Base-by-base conservation (phyloP, 495 filamentous ascomycete species). In the Aeminium ludgeri region DNA sequence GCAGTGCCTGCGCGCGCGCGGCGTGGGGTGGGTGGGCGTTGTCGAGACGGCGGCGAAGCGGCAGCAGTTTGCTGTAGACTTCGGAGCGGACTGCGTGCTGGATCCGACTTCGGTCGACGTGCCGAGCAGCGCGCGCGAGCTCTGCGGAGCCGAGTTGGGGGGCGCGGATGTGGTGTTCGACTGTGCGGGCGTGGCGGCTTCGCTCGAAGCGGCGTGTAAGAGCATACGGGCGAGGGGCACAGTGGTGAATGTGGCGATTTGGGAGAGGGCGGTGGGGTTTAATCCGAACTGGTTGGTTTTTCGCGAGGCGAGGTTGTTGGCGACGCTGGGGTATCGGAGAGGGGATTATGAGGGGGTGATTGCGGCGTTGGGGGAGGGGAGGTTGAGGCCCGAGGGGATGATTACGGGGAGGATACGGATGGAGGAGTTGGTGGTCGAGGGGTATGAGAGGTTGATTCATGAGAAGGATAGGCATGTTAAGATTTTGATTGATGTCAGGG, bases 391-490 rank as follows among this genome's bases (percentile, higher is more conserved):
- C 1, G 47, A 43, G 18, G 36, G 36, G 15, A 60, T 60, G 57
- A 59, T 60, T 30, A 60, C 57, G 17, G 38, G 50, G 10, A 44
- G 43, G 36, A 58, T 61, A 6, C 20, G 43, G 28, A 41, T 61
- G 38, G 50, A 59, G n/a, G 38, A 57, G 42, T 15, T 61, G 18
- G 55, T 56, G 10, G 51, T 58, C 35, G 35, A 48, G 28, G 58
- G 58, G 0, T 50, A 59, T 43, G 45, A 50, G 38, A 37, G 51
- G 3, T 43, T 61, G 39, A 56, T 59, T 20, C 50, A 53, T 8
- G 50, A 59, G 34, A 61, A 61, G 48, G 58, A 59, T 25, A 54
- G 55, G 42, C 58, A 59, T 40, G 57, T 61, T 3, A 61, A 61
- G 44, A 59, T 61, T 35, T 31, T 61, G 39, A 57, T 61, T 1